Percentiles rank a stretch among this genome's conserved stretches.
phyloP scores from a whole-genome alignment of 1,139 yeast genomes.

The Blastobotrys illinoisensis region DNA sequence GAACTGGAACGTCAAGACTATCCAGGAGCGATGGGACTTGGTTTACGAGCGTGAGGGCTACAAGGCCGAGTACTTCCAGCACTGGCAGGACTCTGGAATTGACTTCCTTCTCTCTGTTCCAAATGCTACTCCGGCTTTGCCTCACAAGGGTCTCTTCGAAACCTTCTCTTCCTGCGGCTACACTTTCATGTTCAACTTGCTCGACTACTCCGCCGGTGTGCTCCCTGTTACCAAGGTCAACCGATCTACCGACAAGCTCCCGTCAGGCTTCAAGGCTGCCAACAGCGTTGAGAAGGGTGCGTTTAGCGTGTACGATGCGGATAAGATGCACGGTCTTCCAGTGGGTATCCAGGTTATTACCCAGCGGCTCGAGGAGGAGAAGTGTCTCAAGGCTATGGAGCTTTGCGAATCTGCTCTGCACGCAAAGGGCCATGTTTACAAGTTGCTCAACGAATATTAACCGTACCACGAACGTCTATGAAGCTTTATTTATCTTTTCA shows the following conservation, averaged over 20 bases:
- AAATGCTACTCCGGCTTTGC: conserved; percentile 39
- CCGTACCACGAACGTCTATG: not conserved
- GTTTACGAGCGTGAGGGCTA: conserved; percentile 38
- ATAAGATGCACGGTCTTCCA: conserved; percentile 56
- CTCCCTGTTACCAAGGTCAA: conserved; percentile 57
- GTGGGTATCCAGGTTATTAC: conserved; percentile 62
- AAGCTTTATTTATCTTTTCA: not conserved
- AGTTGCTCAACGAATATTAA: conserved; percentile 24
- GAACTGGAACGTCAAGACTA: conserved; percentile 36
- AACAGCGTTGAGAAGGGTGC: conserved; percentile 39
- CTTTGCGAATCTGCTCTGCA: conserved; percentile 34
- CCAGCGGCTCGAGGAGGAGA: conserved; percentile 56
- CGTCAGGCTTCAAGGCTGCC: conserved; percentile 32
- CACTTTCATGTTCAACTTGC: conserved; percentile 53
- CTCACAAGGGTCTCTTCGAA: conserved; percentile 35
- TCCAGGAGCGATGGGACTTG: conserved; percentile 36
- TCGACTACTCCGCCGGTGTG: conserved; percentile 55
- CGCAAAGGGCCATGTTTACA: conserved; percentile 28
- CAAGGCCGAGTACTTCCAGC: conserved; percentile 33
- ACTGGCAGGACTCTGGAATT: conserved; percentile 35
- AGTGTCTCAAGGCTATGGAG: conserved; percentile 43
- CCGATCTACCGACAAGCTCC: conserved; percentile 39
- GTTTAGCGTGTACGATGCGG: conserved; percentile 47
- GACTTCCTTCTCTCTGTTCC: conserved; percentile 38
- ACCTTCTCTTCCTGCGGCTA: conserved; percentile 41